Evolutionary conservation across 2,329 filamentous ascomycete genomes (phyloP), one percentile per base, ranked within the genome.

Genomic region (Dryadomyces sulphureus): DNA sequence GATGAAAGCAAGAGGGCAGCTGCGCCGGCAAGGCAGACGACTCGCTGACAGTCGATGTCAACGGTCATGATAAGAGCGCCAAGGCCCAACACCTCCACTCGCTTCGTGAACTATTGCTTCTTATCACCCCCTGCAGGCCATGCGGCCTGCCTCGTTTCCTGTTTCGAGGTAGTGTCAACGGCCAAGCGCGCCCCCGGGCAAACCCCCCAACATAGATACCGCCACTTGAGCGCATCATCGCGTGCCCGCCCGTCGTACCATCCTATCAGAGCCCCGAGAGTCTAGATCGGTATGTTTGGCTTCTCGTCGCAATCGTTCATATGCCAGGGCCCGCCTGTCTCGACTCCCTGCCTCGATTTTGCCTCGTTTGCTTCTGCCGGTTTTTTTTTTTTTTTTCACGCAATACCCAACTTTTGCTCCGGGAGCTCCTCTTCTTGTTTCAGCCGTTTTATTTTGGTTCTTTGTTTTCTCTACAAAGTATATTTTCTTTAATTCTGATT

Each of bases 271-370:
- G 41, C 45, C 45, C 45, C 38, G 16, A n/a, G 39, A 38, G 27
- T 19, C 35, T 45, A 39, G 45, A 47, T 49, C n/a, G n/a, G n/a
- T n/a, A n/a, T 32, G 45, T 41, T 45, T 47, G 47, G 48, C 45
- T 47, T 49, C 40, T 39, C 20, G 38, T 46, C 35, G 20, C 12
- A n/a, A 16, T 43, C 35, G 30, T 22, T 43, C 16, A 35, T 35
- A 22, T 43, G 32, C 38, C 32, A 36, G 11, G 30, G 20, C 30
- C 41, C 41, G 9, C 27, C 21, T 19, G 41, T 22, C 20, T 17
- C 9, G 27, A 14, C 27, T 30, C 27, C 42, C 34, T 19, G 32
- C 30, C 21, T 17, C 21, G n/a, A n/a, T 11, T 44, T 7, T 25
- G 7, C 6, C 19, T 43, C 24, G 14, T 19, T 36, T 25, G 11